Conservation (phyloP, 208 protist genomes). For the Acanthamoeba divionensis region DNA sequence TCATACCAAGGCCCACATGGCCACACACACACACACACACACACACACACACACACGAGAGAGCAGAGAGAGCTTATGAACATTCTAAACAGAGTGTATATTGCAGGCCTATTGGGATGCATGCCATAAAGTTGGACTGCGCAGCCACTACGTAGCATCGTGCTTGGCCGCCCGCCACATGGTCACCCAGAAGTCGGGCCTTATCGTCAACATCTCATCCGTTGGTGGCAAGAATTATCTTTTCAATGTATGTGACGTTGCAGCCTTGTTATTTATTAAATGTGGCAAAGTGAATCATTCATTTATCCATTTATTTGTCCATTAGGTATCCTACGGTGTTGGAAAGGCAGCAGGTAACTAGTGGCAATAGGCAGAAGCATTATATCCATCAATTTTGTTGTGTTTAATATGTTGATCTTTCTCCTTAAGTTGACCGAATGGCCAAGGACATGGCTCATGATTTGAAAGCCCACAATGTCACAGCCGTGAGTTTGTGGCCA, state of each 20-base stretch:
- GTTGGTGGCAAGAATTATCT: neutral
- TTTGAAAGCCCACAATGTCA: neutral
- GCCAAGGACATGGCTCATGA: constrained; percentile 15
- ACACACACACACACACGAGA: too few relatives aligned
- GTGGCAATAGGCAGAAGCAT: too few relatives aligned
- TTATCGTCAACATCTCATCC: constrained; percentile 18
- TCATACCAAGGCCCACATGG: too few relatives aligned
- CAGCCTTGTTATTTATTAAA: neutral
- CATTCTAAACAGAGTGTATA: neutral
- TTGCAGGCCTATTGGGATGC: neutral
- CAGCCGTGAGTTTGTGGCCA: neutral
- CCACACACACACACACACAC: too few relatives aligned
- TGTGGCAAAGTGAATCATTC: neutral
- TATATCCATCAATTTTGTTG: too few relatives aligned
- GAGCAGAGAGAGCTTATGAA: neutral
- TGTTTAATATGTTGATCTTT: too few relatives aligned
- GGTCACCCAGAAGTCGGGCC: neutral
- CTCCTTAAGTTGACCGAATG: constrained; percentile 4
- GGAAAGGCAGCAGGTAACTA: neutral
- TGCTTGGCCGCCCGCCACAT: neutral
- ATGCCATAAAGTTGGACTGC: neutral
- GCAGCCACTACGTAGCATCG: constrained; percentile 6
- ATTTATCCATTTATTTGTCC: too few relatives aligned
- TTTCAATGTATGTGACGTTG: neutral
- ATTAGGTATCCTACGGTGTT: neutral